These are phyloP conservation scores for Solanum ossicruentum DNA, from an alignment of 257 asterid species.

Conservation along the genomic window DNA sequence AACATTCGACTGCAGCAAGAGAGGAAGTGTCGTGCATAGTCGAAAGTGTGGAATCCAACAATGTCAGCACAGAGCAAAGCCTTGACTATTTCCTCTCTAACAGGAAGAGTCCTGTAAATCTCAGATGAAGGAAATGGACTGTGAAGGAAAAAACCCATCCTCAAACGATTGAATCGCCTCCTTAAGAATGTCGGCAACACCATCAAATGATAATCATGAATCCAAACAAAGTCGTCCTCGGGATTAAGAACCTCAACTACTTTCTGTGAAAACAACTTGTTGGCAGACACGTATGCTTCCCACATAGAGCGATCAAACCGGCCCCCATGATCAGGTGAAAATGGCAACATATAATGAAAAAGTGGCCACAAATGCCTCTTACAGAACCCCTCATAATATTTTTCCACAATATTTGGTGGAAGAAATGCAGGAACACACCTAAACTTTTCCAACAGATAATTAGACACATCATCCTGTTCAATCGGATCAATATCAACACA, in stretches of 20 bases:
- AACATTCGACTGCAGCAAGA: constrained; percentile 90
- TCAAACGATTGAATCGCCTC: constrained; percentile 57
- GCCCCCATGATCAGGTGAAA: constrained; percentile 61
- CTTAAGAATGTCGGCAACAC: constrained; percentile 77
- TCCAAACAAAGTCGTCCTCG: constrained; percentile 78
- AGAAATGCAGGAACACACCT: constrained; percentile 65
- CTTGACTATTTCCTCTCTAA: constrained; percentile 78
- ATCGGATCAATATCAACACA: constrained; percentile 63
- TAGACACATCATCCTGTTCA: constrained; percentile 72
- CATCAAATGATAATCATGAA: constrained; percentile 84
- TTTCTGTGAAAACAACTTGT: constrained; percentile 62
- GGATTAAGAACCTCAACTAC: constrained; percentile 77
- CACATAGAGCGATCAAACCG: constrained; percentile 62
- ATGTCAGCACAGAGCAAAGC: constrained; percentile 75
- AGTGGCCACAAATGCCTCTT: constrained; percentile 80
- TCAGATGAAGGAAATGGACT: constrained; percentile 95
- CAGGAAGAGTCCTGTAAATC: constrained; percentile 81
- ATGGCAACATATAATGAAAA: constrained; percentile 71
- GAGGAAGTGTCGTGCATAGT: constrained; percentile 86
- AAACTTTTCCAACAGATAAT: constrained; percentile 47
- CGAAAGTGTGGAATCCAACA: constrained; percentile 88
- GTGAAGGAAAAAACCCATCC: constrained; percentile 93
- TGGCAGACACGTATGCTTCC: constrained; percentile 74
- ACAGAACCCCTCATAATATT: constrained; percentile 71
- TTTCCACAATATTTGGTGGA: constrained; percentile 43